Percentiles rank a stretch among this genome's conserved stretches.
Evolutionary conservation across 345 rosid genomes (phyloP).

Genomic region (Arabidopsis arenosa): DNA sequence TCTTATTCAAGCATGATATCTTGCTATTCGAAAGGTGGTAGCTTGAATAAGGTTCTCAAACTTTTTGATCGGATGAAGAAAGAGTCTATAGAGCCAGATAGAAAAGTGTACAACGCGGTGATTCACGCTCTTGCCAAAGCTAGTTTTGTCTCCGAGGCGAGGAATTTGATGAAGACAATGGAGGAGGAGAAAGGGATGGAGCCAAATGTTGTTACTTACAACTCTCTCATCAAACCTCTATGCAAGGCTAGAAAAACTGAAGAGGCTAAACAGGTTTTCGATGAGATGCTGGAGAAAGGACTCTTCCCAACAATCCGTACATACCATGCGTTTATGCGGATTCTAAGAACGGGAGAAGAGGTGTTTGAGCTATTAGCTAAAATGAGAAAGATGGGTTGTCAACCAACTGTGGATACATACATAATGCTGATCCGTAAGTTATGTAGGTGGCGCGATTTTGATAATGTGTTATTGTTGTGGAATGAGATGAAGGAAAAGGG

Average conservation of each 20-base stretch:
- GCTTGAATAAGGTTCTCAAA: conserved; percentile 71
- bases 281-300: conserved; percentile 69
- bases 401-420: conserved; percentile 72
- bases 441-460: conserved; percentile 84
- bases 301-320: conserved; percentile 66
- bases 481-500: conserved; percentile 72
- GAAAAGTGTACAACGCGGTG: conserved; percentile 85
- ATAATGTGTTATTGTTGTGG: conserved; percentile 73
- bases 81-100: conserved; percentile 67
- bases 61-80: conserved; percentile 69
- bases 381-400: conserved; percentile 76
- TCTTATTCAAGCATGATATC: conserved; percentile 75
- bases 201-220: conserved; percentile 74
- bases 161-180: conserved; percentile 68
- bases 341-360: conserved; percentile 66
- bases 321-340: conserved; percentile 79
- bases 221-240: conserved; percentile 82
- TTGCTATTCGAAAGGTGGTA: conserved; percentile 80
- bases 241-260: conserved; percentile 64
- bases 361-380: conserved; percentile 74
- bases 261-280: conserved; percentile 65
- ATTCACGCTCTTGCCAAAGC: conserved; percentile 82
- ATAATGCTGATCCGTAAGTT: conserved; percentile 88
- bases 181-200: conserved; percentile 68
- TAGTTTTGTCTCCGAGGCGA: conserved; percentile 71